Conservation (phyloP, 1,284 basidiomycete genomes). For the Sanghuangporus weigelae region DNA sequence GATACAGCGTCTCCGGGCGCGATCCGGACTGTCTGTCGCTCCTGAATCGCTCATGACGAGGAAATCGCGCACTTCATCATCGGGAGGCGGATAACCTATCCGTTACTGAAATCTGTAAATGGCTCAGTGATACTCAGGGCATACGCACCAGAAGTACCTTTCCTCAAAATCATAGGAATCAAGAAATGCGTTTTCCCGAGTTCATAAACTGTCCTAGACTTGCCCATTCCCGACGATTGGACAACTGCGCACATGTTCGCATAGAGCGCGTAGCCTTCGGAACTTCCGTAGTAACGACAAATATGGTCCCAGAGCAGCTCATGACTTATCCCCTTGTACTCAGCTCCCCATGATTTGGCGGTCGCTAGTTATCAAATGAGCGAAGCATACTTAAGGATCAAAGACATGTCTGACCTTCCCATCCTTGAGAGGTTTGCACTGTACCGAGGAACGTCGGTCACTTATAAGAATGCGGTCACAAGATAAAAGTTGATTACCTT, state of each 20-base stretch:
- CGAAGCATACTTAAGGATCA: too few species aligned
- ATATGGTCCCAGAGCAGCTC: neutral
- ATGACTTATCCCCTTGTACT: neutral
- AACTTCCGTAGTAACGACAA: neutral
- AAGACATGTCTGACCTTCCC: too few species aligned
- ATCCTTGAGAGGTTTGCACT: too few species aligned
- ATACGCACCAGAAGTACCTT: neutral
- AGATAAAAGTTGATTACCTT: too few species aligned
- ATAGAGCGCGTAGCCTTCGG: neutral
- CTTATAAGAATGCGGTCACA: too few species aligned
- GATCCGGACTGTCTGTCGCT: too few species aligned
- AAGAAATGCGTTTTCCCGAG: neutral
- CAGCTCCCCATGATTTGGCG: neutral
- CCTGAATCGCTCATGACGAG: too few species aligned
- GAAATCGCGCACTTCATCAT: neutral
- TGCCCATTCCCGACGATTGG: constrained; percentile 6
- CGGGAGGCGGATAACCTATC: neutral
- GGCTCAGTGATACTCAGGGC: neutral
- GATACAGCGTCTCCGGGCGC: neutral
- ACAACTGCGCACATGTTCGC: constrained; percentile 1
- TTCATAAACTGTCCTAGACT: neutral
- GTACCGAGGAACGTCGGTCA: too few species aligned
- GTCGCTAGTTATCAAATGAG: neutral
- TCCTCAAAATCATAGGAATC: neutral
- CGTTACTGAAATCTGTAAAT: too few species aligned